Conservation (phyloP, 495 filamentous ascomycete genomes). For the Penicillium daleae region DNA sequence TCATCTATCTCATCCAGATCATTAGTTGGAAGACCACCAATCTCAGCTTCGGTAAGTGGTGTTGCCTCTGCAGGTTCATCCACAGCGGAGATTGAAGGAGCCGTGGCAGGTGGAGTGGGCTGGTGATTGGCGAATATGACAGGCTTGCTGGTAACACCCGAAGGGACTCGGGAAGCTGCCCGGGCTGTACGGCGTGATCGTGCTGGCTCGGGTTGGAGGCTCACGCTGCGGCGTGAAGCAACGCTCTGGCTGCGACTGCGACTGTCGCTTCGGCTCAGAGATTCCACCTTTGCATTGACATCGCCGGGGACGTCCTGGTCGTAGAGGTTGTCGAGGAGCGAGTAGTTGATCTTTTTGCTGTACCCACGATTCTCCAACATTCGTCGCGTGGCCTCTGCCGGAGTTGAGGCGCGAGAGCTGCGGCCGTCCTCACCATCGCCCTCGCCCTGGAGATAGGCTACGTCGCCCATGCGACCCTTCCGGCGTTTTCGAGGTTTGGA, state of each 20-base stretch:
- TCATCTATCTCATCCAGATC: constrained; percentile 40
- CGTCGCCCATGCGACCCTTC: constrained; percentile 54
- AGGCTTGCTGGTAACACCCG: constrained; percentile 9
- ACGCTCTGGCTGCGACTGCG: constrained; percentile 47
- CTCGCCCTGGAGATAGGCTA: constrained; percentile 51
- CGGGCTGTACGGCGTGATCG: constrained; percentile 29
- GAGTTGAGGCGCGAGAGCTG: constrained; percentile 48
- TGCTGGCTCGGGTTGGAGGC: constrained; percentile 35
- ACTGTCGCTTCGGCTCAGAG: constrained; percentile 40
- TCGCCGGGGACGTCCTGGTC: constrained; percentile 26
- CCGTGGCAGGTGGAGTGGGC: constrained; percentile 25
- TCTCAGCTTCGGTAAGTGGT: constrained; percentile 10
- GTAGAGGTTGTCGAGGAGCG: constrained; percentile 58
- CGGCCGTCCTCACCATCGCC: constrained; percentile 44
- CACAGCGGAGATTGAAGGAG: constrained; percentile 10
- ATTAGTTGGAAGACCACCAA: constrained; percentile 17
- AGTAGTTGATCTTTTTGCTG: constrained; percentile 85
- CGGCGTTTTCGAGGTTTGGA: constrained; percentile 52
- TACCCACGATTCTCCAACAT: constrained; percentile 73
- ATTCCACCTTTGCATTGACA: constrained; percentile 36
- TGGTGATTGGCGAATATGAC: constrained; percentile 7
- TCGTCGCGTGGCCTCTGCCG: constrained; percentile 73
- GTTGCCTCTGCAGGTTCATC: constrained; percentile 2
- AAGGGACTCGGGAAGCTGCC: constrained; percentile 18
- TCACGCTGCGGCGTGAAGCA: constrained; percentile 42